Conservation (phyloP, 768 basidiomycete species). For the Phaeolepiota aurea region DNA sequence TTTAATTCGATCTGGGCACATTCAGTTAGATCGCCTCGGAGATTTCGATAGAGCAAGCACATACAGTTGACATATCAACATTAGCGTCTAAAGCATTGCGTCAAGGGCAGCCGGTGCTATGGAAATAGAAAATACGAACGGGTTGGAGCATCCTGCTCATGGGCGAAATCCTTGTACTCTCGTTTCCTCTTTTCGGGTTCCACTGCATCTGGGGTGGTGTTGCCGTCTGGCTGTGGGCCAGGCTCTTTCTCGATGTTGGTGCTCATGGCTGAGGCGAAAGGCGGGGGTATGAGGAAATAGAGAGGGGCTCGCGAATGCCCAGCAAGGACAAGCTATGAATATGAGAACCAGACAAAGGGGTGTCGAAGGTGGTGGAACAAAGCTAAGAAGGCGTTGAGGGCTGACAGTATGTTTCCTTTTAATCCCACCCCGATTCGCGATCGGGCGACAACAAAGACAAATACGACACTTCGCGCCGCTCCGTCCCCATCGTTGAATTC, state of each 20-base stretch:
- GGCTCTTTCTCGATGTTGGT: slow-evolving; percentile 42
- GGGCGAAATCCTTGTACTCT: slow-evolving; percentile 81
- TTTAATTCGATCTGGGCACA: slow-evolving; percentile 83
- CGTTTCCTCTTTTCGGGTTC: slow-evolving; percentile 46
- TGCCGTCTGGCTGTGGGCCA: slow-evolving; percentile 30
- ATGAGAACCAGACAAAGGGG: background rate
- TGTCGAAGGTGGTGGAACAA: background rate
- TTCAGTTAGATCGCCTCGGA: too few species aligned
- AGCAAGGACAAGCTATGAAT: background rate
- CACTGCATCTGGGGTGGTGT: slow-evolving; percentile 14
- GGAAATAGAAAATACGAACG: slow-evolving; percentile 36
- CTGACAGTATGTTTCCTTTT: background rate
- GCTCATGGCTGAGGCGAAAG: background rate
- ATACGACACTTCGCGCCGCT: background rate
- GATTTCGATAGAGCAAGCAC: too few species aligned
- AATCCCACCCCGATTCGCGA: background rate
- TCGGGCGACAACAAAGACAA: background rate
- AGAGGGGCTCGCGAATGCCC: background rate
- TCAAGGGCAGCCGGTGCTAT: slow-evolving; percentile 9
- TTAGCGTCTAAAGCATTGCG: slow-evolving; percentile 49
- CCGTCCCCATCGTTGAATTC: background rate
- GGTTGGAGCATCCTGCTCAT: slow-evolving; percentile 58
- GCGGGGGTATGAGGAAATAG: background rate
- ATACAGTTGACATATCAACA: slow-evolving; percentile 74
- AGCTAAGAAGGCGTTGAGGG: background rate